These are phyloP conservation scores for Pythium oligandrum DNA, from an alignment of 352 stramenopile species.

Conservation along the genomic window DNA sequence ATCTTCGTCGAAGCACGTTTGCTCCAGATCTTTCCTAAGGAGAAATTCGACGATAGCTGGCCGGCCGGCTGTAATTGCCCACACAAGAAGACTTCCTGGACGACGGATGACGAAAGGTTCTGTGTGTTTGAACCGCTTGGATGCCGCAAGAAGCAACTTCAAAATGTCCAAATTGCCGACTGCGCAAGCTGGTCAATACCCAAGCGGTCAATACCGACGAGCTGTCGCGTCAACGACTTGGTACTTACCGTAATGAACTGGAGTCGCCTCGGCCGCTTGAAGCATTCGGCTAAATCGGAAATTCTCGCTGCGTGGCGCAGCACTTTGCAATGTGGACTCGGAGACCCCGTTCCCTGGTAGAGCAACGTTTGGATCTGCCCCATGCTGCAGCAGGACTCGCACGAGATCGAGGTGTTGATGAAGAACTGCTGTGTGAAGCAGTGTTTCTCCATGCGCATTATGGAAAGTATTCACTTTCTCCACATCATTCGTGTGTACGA, in stretches of 20 bases:
- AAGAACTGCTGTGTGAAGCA: conserved; percentile 65
- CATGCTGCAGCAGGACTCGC: conserved; percentile 44
- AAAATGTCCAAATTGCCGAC: conserved; percentile 52
- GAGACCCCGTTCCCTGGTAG: conserved; percentile 23
- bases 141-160: conserved; percentile 41
- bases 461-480: conserved; percentile 11
- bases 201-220: conserved; percentile 1
- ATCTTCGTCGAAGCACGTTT: conserved; percentile 65
- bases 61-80: conserved; percentile 49
- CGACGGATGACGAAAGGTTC: conserved; percentile 18
- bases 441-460: conserved; percentile 55
- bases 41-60: conserved; percentile 36
- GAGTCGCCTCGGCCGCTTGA: conserved; percentile 45
- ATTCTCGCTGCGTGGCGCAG: conserved; percentile 45
- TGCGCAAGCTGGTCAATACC: conserved; percentile 26
- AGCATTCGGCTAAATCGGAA: conserved; percentile 54
- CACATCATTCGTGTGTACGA: conserved; percentile 2
- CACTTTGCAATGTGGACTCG: conserved; percentile 37
- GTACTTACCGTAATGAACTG: conserved; percentile 51
- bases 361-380: conserved; percentile 32
- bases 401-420: conserved; percentile 42
- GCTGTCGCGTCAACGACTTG: neutral
- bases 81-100: conserved; percentile 52
- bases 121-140: conserved; percentile 9
- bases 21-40: conserved; percentile 37